These are phyloP conservation scores for Fusarium liriodendri DNA, from an alignment of 2,329 filamentous ascomycete genomes.

Conservation along the genomic window DNA sequence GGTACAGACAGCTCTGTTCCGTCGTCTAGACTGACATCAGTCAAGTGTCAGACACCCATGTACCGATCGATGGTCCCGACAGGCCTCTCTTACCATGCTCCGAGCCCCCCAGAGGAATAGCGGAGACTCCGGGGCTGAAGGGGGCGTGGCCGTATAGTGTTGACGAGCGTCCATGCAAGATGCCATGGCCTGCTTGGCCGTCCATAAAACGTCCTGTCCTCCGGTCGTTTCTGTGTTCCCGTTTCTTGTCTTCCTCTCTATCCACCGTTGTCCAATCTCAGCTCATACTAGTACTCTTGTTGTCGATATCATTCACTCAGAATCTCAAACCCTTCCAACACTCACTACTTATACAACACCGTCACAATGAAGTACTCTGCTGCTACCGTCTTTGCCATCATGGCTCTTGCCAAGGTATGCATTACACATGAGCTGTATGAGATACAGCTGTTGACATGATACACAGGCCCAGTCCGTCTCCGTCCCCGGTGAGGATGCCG, in stretches of 20 bases:
- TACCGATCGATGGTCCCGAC: slow-evolving; percentile 33
- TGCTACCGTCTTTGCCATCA: slow-evolving; percentile 45
- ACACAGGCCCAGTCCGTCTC: slow-evolving; percentile 26
- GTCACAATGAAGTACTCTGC: slow-evolving; percentile 53
- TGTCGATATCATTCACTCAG: slow-evolving; percentile 13
- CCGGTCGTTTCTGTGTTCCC: neutral
- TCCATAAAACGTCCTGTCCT: slow-evolving; percentile 37
- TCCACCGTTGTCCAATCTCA: slow-evolving; percentile 21
- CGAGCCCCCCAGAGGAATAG: slow-evolving; percentile 14
- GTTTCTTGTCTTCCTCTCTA: neutral
- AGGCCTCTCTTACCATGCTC: slow-evolving; percentile 17
- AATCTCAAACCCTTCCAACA: slow-evolving; percentile 3
- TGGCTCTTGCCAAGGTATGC: slow-evolving; percentile 42
- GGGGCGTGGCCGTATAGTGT: slow-evolving; percentile 32
- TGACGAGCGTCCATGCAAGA: slow-evolving; percentile 21
- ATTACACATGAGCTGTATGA: neutral
- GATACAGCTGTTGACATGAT: slow-evolving; percentile 1
- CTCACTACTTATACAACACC: slow-evolving; percentile 14
- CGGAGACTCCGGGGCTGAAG: slow-evolving; percentile 29
- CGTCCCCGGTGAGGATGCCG: slow-evolving; percentile 16
- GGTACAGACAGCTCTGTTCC: slow-evolving; percentile 2
- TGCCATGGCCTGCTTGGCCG: slow-evolving; percentile 16
- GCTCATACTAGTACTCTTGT: slow-evolving; percentile 3
- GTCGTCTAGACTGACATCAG: slow-evolving; percentile 24
- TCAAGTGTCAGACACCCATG: slow-evolving; percentile 11